phyloP scores from a whole-genome alignment of 371 early-diverging fungal genomes.

The Mucor indicus region DNA sequence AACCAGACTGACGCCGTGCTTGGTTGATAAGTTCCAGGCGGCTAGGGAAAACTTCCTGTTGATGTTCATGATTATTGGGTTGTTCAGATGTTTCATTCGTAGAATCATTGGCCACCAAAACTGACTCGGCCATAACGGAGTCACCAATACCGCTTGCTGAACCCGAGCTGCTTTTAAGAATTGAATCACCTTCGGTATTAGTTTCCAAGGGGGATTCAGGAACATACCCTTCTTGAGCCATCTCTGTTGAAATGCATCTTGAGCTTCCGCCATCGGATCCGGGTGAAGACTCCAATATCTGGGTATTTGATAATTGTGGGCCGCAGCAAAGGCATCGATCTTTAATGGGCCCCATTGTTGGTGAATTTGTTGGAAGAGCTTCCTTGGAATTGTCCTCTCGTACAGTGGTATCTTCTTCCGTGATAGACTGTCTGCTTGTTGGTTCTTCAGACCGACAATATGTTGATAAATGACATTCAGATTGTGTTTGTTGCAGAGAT shows the following conservation, averaged over 20 bases:
- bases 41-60: background rate
- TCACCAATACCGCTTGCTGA: conserved; percentile 6
- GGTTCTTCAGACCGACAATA: conserved; percentile 10
- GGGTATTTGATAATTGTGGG: conserved; percentile 7
- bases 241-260: conserved; percentile 8
- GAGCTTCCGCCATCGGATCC: background rate
- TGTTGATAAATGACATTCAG: conserved; percentile 13
- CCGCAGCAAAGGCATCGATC: conserved; percentile 14
- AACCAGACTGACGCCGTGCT: background rate
- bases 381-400: conserved; percentile 9
- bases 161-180: background rate
- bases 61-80: background rate
- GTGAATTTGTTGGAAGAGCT: conserved; percentile 3
- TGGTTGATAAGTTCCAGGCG: background rate
- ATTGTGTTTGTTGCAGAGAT: conserved; percentile 9
- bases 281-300: conserved; percentile 5
- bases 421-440: conserved; percentile 8
- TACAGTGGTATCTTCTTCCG: conserved; percentile 10
- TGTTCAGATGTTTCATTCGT: conserved; percentile 7
- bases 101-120: conserved; percentile 15
- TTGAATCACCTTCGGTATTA: conserved; percentile 10
- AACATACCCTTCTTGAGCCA: conserved; percentile 9
- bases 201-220: conserved; percentile 8
- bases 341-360: conserved; percentile 11
- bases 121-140: conserved; percentile 11